A percentile compares a stretch with the other conserved stretches of the same genome.
These are phyloP conservation scores for Phialophora chinensis DNA, from an alignment of 2,329 filamentous ascomycete genomes.

Conservation along the genomic window DNA sequence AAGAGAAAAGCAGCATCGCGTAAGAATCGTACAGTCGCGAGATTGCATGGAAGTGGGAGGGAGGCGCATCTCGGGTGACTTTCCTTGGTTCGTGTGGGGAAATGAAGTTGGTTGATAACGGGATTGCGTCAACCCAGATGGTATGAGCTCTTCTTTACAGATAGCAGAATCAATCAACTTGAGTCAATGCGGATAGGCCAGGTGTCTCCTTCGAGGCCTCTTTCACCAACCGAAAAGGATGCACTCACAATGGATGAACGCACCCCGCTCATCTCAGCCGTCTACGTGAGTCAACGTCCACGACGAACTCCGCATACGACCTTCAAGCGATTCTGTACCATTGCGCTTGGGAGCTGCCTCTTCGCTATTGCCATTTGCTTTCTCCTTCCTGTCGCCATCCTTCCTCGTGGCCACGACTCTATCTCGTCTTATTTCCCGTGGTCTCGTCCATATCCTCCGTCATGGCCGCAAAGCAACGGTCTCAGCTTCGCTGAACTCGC, in stretches of 20 bases:
- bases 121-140: constrained; percentile 4
- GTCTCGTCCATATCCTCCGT: constrained; percentile 46
- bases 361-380: constrained; percentile 49
- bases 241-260: constrained; percentile 36
- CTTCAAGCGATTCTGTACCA: constrained; percentile 52
- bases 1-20: not conserved
- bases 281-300: constrained; percentile 48
- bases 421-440: constrained; percentile 51
- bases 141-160: not conserved
- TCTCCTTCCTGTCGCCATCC: constrained; percentile 48
- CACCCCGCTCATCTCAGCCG: constrained; percentile 50
- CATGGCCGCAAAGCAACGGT: constrained; percentile 53
- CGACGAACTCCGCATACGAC: constrained; percentile 49
- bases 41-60: not conserved
- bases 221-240: constrained; percentile 10
- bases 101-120: not conserved
- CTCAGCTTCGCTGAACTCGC: constrained; percentile 62
- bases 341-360: constrained; percentile 48
- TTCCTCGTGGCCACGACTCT: constrained; percentile 45
- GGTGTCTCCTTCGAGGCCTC: not conserved
- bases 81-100: constrained; percentile 5
- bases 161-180: not conserved
- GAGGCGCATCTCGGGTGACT: constrained; percentile 6
- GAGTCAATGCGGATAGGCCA: not conserved
- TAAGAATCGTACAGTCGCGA: not conserved